Conservation (phyloP, 768 basidiomycete genomes). For the Mycena filopes region DNA sequence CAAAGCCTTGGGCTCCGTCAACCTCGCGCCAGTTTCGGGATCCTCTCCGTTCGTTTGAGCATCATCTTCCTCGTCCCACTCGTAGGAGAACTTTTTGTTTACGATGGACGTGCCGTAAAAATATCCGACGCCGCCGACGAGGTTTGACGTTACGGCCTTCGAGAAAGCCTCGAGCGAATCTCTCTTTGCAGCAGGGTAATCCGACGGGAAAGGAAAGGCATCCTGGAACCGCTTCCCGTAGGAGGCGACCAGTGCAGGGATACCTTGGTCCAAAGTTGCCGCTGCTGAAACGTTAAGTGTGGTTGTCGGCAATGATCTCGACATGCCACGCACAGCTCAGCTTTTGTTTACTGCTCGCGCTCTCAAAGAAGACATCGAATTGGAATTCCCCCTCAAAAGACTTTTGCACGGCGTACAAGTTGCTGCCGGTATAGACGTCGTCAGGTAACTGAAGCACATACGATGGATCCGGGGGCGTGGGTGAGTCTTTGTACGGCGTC, state of each 20-base stretch:
- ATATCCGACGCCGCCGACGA: conserved; percentile 94
- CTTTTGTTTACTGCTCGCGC: conserved; percentile 70
- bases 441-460: conserved; percentile 82
- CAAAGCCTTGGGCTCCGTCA: conserved; percentile 81
- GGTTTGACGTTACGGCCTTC: conserved; percentile 88
- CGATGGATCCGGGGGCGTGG: conserved; percentile 77
- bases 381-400: conserved; percentile 85
- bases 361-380: conserved; percentile 92
- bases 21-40: conserved; percentile 61
- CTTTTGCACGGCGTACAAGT: conserved; percentile 90
- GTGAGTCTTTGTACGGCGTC: conserved; percentile 61
- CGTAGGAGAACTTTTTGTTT: conserved; percentile 85
- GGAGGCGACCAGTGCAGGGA: conserved; percentile 68
- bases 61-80: conserved; percentile 85
- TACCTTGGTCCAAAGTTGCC: conserved; percentile 70
- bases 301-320: background rate
- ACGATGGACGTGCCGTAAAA: conserved; percentile 93
- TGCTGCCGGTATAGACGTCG: conserved; percentile 75
- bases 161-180: conserved; percentile 77
- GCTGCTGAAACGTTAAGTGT: conserved; percentile 54
- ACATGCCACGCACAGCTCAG: conserved; percentile 61
- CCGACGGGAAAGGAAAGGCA: conserved; percentile 74
- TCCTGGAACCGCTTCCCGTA: conserved; percentile 76
- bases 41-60: conserved; percentile 49
- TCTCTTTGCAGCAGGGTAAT: conserved; percentile 59